Evolutionary conservation across 306 rosid species (phyloP).

Genomic region (Cyamopsis tetragonoloba): DNA sequence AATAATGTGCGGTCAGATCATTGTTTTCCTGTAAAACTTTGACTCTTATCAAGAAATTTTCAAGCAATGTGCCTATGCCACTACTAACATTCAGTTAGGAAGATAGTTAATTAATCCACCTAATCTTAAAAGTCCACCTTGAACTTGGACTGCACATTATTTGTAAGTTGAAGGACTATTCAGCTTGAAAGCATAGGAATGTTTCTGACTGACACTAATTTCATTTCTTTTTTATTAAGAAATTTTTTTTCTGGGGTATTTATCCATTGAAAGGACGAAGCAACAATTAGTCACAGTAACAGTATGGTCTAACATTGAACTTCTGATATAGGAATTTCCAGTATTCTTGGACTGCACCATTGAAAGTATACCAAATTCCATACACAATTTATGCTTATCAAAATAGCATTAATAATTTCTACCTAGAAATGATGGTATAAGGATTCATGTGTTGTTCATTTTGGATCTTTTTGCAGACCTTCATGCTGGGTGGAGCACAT

Average conservation of each 20-base stretch:
- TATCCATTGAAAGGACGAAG: neutral
- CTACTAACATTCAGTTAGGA: neutral
- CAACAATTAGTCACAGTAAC: neutral
- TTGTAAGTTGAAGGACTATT: conserved; percentile 13
- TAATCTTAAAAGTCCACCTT: neutral
- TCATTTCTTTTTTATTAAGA: conserved; percentile 3
- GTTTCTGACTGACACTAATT: conserved; percentile 2
- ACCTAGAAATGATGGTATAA: neutral
- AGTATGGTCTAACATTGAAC: neutral
- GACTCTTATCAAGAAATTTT: conserved; percentile 2
- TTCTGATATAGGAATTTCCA: neutral
- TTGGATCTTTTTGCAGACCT: conserved; percentile 53
- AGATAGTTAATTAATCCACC: neutral
- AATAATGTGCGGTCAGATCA: neutral
- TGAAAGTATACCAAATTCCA: neutral
- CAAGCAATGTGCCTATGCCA: neutral
- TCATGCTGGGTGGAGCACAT: conserved; percentile 87
- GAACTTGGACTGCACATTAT: too few relatives aligned
- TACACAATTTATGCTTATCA: neutral
- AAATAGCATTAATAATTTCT: neutral
- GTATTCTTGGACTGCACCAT: neutral
- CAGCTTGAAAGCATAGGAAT: conserved; percentile 1
- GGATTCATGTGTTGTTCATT: neutral
- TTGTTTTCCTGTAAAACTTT: conserved; percentile 2
- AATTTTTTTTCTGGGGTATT: neutral